Conservation (phyloP, 2,329 filamentous ascomycete species). For the Byssothecium circinans region DNA sequence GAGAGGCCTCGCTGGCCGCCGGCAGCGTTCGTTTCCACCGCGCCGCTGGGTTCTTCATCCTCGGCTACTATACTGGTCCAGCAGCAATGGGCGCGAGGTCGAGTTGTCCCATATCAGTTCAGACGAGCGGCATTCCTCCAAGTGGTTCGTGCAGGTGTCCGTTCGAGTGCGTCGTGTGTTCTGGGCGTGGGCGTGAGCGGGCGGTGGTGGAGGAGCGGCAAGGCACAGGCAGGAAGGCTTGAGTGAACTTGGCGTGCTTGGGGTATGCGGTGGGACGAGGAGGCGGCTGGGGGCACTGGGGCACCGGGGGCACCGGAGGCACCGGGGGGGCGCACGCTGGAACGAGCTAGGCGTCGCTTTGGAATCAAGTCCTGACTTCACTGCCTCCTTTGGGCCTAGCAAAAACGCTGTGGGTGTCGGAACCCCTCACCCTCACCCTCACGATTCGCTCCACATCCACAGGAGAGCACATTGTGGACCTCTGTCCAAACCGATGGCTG, state of each 20-base stretch:
- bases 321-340: too few relatives aligned
- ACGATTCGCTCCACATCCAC: too few relatives aligned
- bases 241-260: constrained; percentile 24
- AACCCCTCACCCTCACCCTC: not conserved
- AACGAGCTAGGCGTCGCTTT: not conserved
- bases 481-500: too few relatives aligned
- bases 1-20: constrained; percentile 32
- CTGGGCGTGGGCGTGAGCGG: constrained; percentile 9
- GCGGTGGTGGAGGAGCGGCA: constrained; percentile 19
- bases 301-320: too few relatives aligned
- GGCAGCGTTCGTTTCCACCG: constrained; percentile 28
- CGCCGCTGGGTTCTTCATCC: constrained; percentile 32
- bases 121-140: constrained; percentile 12
- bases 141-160: not conserved
- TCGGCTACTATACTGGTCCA: constrained; percentile 40
- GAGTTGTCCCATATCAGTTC: constrained; percentile 32
- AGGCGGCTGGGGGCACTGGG: not conserved
- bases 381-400: not conserved
- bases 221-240: constrained; percentile 24
- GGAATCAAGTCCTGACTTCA: not conserved
- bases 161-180: not conserved
- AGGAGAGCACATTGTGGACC: too few relatives aligned
- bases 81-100: constrained; percentile 28
- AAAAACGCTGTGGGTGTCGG: not conserved
- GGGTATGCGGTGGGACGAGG: not conserved